phyloP scores from a whole-genome alignment of 306 rosid species.

The Corylus americana region DNA sequence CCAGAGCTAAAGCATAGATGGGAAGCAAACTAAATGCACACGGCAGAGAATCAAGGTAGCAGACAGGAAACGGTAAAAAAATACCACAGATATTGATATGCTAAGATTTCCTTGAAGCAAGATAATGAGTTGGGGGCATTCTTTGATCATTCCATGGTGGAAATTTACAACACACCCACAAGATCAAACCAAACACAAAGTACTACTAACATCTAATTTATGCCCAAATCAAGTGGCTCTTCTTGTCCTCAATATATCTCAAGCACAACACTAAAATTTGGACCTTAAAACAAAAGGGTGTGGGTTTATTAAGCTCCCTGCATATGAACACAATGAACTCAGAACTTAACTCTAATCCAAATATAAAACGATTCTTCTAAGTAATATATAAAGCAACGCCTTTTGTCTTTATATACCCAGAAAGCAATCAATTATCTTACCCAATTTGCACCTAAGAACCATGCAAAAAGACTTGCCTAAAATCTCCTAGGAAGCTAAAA shows the following conservation, averaged over 20 bases:
- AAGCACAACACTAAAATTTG: background rate
- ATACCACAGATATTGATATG: no score
- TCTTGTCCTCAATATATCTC: background rate
- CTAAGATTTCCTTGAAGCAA: background rate
- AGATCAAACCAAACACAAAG: background rate
- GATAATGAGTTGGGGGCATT: background rate
- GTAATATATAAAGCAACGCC: background rate
- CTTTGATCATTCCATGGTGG: background rate
- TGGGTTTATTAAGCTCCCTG: background rate
- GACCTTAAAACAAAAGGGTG: conserved; percentile 5
- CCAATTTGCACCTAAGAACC: background rate
- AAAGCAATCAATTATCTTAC: background rate
- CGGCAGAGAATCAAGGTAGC: background rate
- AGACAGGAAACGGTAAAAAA: background rate
- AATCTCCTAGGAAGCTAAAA: background rate
- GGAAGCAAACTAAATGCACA: background rate
- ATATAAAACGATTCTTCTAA: background rate
- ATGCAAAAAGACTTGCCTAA: background rate
- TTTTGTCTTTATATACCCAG: background rate
- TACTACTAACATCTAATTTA: background rate
- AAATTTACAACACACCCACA: background rate
- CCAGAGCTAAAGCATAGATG: background rate
- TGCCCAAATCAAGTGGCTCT: background rate
- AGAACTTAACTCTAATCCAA: background rate
- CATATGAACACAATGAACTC: background rate